These are phyloP conservation scores for Candida pseudocylindracea DNA, from an alignment of 1,139 yeast genomes.

Conservation along the genomic window DNA sequence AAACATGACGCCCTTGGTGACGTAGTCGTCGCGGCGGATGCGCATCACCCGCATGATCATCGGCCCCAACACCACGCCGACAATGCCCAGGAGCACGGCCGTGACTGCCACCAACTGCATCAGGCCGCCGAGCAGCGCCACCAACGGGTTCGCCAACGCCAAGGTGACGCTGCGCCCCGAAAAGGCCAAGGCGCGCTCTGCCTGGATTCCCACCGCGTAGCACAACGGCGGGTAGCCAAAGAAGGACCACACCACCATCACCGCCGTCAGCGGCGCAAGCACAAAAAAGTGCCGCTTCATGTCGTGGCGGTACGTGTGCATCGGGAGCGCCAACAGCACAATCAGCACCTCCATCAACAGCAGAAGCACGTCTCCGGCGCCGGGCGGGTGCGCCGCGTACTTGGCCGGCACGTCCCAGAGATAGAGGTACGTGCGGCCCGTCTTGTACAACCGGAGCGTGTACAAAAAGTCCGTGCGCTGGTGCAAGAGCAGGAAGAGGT, in stretches of 20 bases:
- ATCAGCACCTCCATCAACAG: slow-evolving; percentile 59
- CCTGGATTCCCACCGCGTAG: slow-evolving; percentile 36
- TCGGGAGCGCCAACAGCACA: slow-evolving; percentile 54
- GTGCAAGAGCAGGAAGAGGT: slow-evolving; percentile 29
- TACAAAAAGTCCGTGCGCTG: slow-evolving; percentile 7
- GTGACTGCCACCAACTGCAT: slow-evolving; percentile 58
- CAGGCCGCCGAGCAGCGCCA: slow-evolving; percentile 42
- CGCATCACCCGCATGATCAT: slow-evolving; percentile 18
- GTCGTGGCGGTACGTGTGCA: slow-evolving; percentile 54
- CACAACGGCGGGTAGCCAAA: slow-evolving; percentile 52
- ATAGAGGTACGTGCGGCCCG: slow-evolving; percentile 43
- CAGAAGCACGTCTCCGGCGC: slow-evolving; percentile 57
- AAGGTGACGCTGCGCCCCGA: slow-evolving; percentile 67
- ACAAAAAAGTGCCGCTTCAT: slow-evolving; percentile 33
- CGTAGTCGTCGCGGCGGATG: slow-evolving; percentile 40
- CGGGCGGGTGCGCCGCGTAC: slow-evolving; percentile 33
- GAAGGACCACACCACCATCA: slow-evolving; percentile 33
- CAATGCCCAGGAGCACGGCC: slow-evolving; percentile 55
- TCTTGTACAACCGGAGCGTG: slow-evolving; percentile 32
- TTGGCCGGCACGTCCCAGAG: slow-evolving; percentile 22
- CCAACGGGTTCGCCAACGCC: slow-evolving; percentile 60
- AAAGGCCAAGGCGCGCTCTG: slow-evolving; percentile 44
- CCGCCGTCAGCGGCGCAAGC: slow-evolving; percentile 35
- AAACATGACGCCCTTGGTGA: slow-evolving; percentile 52
- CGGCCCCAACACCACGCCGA: slow-evolving; percentile 55